Evolutionary conservation across 1,284 basidiomycete genomes (phyloP), one percentile per base, ranked within the genome.

Genomic region (Apiotrichum siamense): DNA sequence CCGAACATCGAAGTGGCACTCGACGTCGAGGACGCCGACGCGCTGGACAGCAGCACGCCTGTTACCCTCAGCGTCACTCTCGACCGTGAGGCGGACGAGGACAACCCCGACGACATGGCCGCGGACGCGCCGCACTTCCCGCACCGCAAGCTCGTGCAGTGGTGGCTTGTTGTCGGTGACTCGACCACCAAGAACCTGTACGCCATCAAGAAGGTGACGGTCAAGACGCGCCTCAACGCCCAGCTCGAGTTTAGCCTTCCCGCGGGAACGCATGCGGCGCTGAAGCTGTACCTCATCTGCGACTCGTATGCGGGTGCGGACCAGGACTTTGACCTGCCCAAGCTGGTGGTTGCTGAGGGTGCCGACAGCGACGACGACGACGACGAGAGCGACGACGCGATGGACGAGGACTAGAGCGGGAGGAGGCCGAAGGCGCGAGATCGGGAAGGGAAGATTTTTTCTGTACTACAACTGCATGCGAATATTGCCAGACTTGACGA

Each of bases 81-180:
- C 9, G 81, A 86, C 37, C 83, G 87, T 35, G 92, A 96, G 52
- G 83, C 81, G 2, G 90, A 93, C 56, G 86, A 87, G 52, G 82
- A 83, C 4, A 79, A 80, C n/a, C 77, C 75, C 13, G 79, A 80
- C 44, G 85, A 87, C 59, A 86, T 90, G 69, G 79, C 78, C 7
- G 93, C 93, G 18, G 80, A 96, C 23, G 91, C 91, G 1, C 89
- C 92, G 0, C 91, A 87, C 77, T 99, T 88, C 77, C 93, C 94
- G 0, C 77, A 76, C 50, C 85, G 85, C 70, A 97, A 97, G 79
- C 82, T 93, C 73, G 84, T 88, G 50, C 91, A 92, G 65, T 98
- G 93, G 92, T 98, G 93, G 93, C 78, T 97, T 26, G 91, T 97
- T 33, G 81, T 97, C 6, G 92, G 92, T 26, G 89, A 96, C 59